Evolutionary conservation across 805 yeast genomes (phyloP).

Genomic region (Lipomyces oligophaga): DNA sequence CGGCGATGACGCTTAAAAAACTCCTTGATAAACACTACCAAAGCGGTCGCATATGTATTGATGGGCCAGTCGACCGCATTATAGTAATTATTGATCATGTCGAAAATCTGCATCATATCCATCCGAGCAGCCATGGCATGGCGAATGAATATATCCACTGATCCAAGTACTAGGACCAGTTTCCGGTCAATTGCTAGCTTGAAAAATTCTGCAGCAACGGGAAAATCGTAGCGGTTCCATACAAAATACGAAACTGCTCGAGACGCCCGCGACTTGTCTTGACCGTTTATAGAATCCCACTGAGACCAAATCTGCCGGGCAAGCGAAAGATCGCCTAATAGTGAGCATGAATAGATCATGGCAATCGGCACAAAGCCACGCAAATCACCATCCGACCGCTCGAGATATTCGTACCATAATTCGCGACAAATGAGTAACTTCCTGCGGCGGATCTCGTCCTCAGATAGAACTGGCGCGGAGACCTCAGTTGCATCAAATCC

Average conservation of each 20-base stretch:
- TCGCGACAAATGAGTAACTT: too few species aligned
- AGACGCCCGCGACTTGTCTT: too few species aligned
- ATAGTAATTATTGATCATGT: not conserved
- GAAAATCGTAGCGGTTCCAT: conserved; percentile 3
- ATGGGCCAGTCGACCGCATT: not conserved
- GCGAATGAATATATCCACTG: conserved; percentile 1
- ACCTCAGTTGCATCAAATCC: not conserved
- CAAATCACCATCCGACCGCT: too few species aligned
- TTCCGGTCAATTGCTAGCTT: conserved; percentile 3
- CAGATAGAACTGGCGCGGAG: not conserved
- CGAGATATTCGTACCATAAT: too few species aligned
- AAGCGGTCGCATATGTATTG: not conserved
- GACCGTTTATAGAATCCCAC: too few species aligned
- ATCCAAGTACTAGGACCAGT: conserved; percentile 1
- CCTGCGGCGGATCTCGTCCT: too few species aligned
- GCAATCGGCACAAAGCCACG: not conserved
- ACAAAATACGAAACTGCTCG: too few species aligned
- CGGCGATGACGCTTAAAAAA: not conserved
- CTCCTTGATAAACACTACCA: not conserved
- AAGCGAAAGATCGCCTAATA: conserved; percentile 4
- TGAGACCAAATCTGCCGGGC: not conserved
- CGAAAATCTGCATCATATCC: not conserved
- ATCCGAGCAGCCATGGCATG: conserved; percentile 2
- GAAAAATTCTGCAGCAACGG: conserved; percentile 11
- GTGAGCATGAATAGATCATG: conserved; percentile 4